These are phyloP conservation scores for Cercospora sojina DNA, from an alignment of 2,329 filamentous ascomycete species.

Conservation along the genomic window DNA sequence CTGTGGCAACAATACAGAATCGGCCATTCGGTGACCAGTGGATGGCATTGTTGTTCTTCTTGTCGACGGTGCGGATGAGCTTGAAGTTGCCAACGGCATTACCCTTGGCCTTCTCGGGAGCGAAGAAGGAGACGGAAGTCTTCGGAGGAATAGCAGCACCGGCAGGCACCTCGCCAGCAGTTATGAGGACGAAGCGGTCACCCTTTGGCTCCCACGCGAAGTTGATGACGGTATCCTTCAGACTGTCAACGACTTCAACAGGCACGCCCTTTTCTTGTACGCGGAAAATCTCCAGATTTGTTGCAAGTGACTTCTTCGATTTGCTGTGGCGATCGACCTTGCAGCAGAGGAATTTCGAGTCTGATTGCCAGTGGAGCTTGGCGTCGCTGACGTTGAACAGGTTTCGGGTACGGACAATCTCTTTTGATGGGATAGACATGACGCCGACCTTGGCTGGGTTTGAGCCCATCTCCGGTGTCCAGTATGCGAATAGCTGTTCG, in stretches of 20 bases:
- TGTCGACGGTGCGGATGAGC: constrained; percentile 89
- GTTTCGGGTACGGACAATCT: constrained; percentile 90
- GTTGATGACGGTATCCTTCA: constrained; percentile 99
- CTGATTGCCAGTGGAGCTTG: constrained; percentile 98
- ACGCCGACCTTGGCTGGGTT: constrained; percentile 96
- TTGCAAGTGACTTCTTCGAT: constrained; percentile 96
- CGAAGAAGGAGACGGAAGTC: constrained; percentile 94
- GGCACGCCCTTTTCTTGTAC: constrained; percentile 96
- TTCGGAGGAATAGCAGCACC: constrained; percentile 84
- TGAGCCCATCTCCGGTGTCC: constrained; percentile 97
- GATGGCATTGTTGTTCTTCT: constrained; percentile 99
- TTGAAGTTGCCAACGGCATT: constrained; percentile 86
- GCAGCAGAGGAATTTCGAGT: constrained; percentile 89
- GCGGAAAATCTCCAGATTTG: constrained; percentile 97
- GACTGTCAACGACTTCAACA: constrained; percentile 93
- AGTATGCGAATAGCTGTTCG: constrained; percentile 96
- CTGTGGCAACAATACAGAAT: constrained; percentile 91
- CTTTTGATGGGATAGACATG: constrained; percentile 94
- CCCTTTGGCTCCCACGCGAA: constrained; percentile 99
- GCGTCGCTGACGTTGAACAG: constrained; percentile 97
- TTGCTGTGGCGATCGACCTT: constrained; percentile 99
- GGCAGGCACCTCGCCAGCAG: constrained; percentile 77
- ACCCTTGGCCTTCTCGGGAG: constrained; percentile 89
- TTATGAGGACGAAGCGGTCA: constrained; percentile 95
- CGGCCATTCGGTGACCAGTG: constrained; percentile 97